A percentile compares a stretch with the other conserved stretches of the same genome.
Evolutionary conservation across 225 moss, liverwort and hornwort species (phyloP).

Genomic region (Polytrichum formosum): DNA sequence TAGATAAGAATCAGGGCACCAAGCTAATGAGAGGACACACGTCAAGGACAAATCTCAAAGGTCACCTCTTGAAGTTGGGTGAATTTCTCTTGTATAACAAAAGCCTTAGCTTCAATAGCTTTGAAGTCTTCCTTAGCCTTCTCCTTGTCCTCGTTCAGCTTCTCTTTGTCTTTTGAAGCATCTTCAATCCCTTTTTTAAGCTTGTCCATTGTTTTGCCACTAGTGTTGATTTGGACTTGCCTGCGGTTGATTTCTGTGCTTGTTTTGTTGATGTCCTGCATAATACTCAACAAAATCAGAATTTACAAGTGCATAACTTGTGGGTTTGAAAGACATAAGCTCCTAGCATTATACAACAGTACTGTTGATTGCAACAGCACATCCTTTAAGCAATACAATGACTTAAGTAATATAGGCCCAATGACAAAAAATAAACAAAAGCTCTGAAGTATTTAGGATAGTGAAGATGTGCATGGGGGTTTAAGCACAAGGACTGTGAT

Average conservation of each 20-base stretch:
- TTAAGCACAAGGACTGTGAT: too few relatives aligned
- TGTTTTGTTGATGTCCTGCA: constrained; percentile 81
- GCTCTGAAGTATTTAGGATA: too few relatives aligned
- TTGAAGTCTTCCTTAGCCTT: constrained; percentile 67
- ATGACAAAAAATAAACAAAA: too few relatives aligned
- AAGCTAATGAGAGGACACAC: too few relatives aligned
- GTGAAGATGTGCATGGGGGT: too few relatives aligned
- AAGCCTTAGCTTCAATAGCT: constrained; percentile 71
- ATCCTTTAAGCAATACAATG: too few relatives aligned
- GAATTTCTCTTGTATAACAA: constrained; percentile 71
- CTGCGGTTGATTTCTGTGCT: constrained; percentile 80
- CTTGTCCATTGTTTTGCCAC: constrained; percentile 61
- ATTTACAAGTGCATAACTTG: too few relatives aligned
- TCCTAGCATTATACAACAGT: too few relatives aligned
- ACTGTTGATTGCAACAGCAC: too few relatives aligned
- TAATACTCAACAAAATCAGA: background rate
- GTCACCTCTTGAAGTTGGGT: constrained; percentile 71
- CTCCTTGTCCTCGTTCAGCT: constrained; percentile 65
- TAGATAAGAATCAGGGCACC: too few relatives aligned
- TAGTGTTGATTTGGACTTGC: constrained; percentile 78
- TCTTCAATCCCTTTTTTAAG: constrained; percentile 68
- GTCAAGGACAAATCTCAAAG: background rate
- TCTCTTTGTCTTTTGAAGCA: constrained; percentile 57
- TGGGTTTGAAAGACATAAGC: too few relatives aligned
- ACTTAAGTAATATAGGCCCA: too few relatives aligned